phyloP scores from a whole-genome alignment of 1,284 basidiomycete species.

The Fomes fomentarius region DNA sequence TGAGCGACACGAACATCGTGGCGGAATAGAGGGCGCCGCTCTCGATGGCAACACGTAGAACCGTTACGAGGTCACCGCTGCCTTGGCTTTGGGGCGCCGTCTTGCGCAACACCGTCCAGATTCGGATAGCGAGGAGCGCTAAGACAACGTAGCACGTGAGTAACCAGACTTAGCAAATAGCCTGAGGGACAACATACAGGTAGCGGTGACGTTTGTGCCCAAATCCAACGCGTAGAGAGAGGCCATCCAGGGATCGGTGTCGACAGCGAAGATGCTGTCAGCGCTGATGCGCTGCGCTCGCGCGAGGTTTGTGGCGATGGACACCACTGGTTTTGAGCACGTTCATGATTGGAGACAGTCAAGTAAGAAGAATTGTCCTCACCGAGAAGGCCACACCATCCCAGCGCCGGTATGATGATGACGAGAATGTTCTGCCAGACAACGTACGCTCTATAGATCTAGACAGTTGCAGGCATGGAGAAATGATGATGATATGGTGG shows the following conservation, averaged over 20 bases:
- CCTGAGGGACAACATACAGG: conserved; percentile 27
- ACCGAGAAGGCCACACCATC: conserved; percentile 30
- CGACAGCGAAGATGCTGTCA: conserved; percentile 17
- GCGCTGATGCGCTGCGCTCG: background rate
- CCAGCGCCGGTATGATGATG: conserved; percentile 27
- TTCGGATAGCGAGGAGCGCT: too few species aligned
- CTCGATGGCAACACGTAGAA: conserved; percentile 35
- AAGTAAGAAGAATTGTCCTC: background rate
- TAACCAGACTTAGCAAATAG: too few species aligned
- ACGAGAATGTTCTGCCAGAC: conserved; percentile 31
- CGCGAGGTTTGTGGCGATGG: too few species aligned
- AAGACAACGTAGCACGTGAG: too few species aligned
- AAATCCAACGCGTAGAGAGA: conserved; percentile 32
- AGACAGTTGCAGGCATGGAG: too few species aligned
- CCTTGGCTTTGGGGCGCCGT: conserved; percentile 14
- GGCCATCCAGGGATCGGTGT: conserved; percentile 32
- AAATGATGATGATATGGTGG: background rate
- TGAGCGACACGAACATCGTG: conserved; percentile 32
- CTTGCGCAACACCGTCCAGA: conserved; percentile 30
- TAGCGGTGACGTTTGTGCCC: conserved; percentile 32
- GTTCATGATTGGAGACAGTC: too few species aligned
- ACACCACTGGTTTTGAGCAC: too few species aligned
- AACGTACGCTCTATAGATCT: conserved; percentile 35
- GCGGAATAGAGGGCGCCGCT: conserved; percentile 35
- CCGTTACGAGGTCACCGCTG: conserved; percentile 24